A percentile compares a stretch with the other conserved stretches of the same genome.
Conservation (phyloP, 495 filamentous ascomycete genomes). For the Penicillium roqueforti region DNA sequence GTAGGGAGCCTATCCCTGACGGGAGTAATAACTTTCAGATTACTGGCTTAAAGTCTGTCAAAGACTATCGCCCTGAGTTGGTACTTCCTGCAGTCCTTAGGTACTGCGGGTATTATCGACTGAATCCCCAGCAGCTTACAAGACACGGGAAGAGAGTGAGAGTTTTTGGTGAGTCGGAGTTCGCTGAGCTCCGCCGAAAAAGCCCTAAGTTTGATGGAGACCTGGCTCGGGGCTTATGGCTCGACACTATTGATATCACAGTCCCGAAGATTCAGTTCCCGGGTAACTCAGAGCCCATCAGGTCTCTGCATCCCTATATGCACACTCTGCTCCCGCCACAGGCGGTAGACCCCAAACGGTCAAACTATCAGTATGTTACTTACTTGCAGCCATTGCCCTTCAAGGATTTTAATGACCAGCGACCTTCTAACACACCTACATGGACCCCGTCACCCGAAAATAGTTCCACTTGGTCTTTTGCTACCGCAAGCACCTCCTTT, state of each 20-base stretch:
- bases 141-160: not conserved
- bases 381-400: constrained; percentile 8
- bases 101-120: constrained; percentile 4
- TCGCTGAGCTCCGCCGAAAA: not conserved
- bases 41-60: not conserved
- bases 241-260: constrained; percentile 1
- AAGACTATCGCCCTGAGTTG: constrained; percentile 5
- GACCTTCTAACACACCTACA: not conserved
- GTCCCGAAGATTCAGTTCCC: not conserved
- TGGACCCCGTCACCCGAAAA: not conserved
- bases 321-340: not conserved
- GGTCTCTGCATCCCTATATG: not conserved
- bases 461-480: not conserved
- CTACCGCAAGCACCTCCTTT: not conserved
- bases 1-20: not conserved
- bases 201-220: not conserved
- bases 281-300: not conserved
- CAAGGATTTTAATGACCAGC: not conserved
- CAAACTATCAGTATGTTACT: constrained; percentile 9
- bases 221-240: not conserved
- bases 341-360: not conserved
- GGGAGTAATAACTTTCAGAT: not conserved
- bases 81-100: constrained; percentile 6
- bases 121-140: not conserved
- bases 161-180: not conserved